A percentile compares a stretch with the other conserved stretches of the same genome.
phyloP scores from a whole-genome alignment of 306 rosid genomes.

The Casuarina glauca region DNA sequence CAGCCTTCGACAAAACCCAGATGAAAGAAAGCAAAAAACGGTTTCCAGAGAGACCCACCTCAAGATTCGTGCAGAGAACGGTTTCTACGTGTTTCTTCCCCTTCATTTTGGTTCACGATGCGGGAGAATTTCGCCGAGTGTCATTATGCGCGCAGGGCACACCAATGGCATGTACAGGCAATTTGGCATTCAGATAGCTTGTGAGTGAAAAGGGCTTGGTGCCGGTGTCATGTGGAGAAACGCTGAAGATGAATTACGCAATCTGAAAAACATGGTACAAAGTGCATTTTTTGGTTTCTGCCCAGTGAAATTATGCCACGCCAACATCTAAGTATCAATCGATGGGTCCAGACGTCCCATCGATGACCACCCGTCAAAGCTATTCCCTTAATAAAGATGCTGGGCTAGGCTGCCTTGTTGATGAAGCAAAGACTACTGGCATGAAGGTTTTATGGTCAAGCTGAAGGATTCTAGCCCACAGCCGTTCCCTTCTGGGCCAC shows the following conservation, averaged over 20 bases:
- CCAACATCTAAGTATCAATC: too few relatives aligned
- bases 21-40: constrained; percentile 16
- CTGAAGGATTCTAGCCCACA: background rate
- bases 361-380: too few relatives aligned
- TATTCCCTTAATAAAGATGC: background rate
- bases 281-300: background rate
- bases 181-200: background rate
- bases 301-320: background rate
- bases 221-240: constrained; percentile 5
- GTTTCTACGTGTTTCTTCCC: constrained; percentile 24
- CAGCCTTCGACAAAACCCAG: constrained; percentile 33
- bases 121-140: background rate
- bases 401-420: background rate
- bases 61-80: constrained; percentile 8
- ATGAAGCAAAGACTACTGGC: background rate
- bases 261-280: background rate
- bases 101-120: background rate
- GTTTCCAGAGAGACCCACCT: constrained; percentile 30
- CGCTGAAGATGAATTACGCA: constrained; percentile 7
- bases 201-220: background rate
- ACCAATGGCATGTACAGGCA: constrained; percentile 33
- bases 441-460: background rate
- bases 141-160: background rate
- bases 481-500: background rate
- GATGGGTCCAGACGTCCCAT: too few relatives aligned